phyloP scores from a whole-genome alignment of 108 stramenopile species.

The Epipyxis sp. region DNA sequence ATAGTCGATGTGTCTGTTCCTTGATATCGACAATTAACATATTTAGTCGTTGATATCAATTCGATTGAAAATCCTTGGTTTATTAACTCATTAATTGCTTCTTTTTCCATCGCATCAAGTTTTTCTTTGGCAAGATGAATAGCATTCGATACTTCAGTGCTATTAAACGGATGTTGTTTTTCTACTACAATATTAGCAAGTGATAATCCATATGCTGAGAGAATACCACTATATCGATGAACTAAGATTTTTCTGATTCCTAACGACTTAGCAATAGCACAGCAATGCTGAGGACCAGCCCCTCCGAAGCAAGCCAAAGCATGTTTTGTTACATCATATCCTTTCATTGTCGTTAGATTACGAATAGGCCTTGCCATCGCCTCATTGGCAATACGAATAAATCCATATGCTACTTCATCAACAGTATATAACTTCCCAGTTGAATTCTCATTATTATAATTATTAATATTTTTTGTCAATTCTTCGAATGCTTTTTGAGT shows the following conservation, averaged over 20 bases:
- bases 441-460: slow-evolving; percentile 1
- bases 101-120: slow-evolving; percentile 53
- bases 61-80: slow-evolving; percentile 72
- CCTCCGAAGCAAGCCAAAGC: slow-evolving; percentile 93
- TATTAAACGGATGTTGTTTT: slow-evolving; percentile 71
- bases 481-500: slow-evolving; percentile 71
- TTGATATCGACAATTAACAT: slow-evolving; percentile 76
- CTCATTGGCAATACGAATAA: slow-evolving; percentile 96
- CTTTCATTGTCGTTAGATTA: slow-evolving; percentile 95
- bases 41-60: slow-evolving; percentile 32
- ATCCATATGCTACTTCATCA: slow-evolving; percentile 86
- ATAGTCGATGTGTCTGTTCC: slow-evolving; percentile 95
- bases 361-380: slow-evolving; percentile 99
- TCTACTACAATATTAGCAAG: slow-evolving; percentile 91
- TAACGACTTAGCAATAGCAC: slow-evolving; percentile 82
- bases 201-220: slow-evolving; percentile 89
- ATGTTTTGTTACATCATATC: slow-evolving; percentile 78
- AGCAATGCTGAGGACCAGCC: slow-evolving; percentile 95
- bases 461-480: slow-evolving; percentile 63
- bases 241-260: slow-evolving; percentile 88
- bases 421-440: neutral
- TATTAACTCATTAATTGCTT: slow-evolving; percentile 60
- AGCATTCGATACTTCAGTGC: slow-evolving; percentile 49
- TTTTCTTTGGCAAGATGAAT: slow-evolving; percentile 43
- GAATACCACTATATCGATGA: slow-evolving; percentile 86